Evolutionary conservation across 2,329 filamentous ascomycete species (phyloP), one percentile per base, ranked within the genome.

Genomic region (Claviceps humidiphila): DNA sequence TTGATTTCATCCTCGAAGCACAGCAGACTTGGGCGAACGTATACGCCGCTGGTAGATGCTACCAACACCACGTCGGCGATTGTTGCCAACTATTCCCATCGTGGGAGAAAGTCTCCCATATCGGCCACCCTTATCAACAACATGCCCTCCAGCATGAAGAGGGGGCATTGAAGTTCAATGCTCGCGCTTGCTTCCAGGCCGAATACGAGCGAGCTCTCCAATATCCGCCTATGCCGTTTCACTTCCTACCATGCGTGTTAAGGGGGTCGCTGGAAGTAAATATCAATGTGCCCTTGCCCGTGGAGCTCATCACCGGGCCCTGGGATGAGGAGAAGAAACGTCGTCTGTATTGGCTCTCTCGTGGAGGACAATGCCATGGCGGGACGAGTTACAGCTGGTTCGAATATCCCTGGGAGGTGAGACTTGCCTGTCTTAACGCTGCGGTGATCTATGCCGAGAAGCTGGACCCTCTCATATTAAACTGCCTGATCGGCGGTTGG

Each of bases 21-120:
- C 71, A 74, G 59, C 68, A 76, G 48, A 62, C 66, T 3, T 78
- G 74, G 72, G 67, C 68, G 44, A 66, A 69, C 26, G 66, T 59
- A 45, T 62, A 71, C 51, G 68, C 66, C 5, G 62, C 58, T 4
- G 58, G 60, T 38, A 62, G 65, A 11, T 60, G 61, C 54, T 70
- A 67, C 51, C 58, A 67, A 47, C 65, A 72, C 24, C 24, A 26
- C 24, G 24, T 7, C 6, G 24, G 6, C 24, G 24, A 26, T 7
- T 7, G 24, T 26, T 26, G 24, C 24, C 24, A 7, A 26, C 24
- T 7, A 26, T 7, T 7, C 2, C 6, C 6, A 26, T 7, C 24
- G 24, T 26, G 6, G 24, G 24, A 26, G 24, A 7, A 26, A 26
- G 6, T 7, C 24, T 26, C 24, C 7, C 24, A 26, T 26, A 6